Conservation (phyloP, 192 early-diverging fungal species). For the Linnemannia elongata region DNA sequence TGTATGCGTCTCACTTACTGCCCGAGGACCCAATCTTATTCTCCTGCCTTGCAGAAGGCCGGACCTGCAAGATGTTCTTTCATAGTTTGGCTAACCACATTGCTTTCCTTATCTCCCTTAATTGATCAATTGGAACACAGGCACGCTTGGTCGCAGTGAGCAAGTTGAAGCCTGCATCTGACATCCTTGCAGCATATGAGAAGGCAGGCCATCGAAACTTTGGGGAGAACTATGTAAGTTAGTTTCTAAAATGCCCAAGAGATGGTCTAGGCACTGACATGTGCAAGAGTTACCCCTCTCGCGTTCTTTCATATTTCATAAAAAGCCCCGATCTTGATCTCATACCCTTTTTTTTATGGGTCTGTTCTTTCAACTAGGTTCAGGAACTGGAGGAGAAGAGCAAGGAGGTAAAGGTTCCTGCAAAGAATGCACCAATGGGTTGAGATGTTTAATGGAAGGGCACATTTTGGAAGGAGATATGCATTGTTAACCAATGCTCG, state of each 20-base stretch:
- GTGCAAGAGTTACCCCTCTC: not conserved
- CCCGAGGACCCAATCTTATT: not conserved
- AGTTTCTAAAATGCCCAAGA: not conserved
- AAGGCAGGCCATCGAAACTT: constrained; percentile 90
- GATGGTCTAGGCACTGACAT: not conserved
- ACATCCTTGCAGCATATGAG: constrained; percentile 83
- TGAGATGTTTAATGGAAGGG: not conserved
- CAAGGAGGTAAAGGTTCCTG: constrained; percentile 62
- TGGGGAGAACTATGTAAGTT: constrained; percentile 94
- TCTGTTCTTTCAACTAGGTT: constrained; percentile 63
- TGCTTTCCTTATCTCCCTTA: not conserved
- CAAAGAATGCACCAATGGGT: not conserved
- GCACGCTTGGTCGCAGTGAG: constrained; percentile 92
- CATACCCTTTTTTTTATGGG: not conserved
- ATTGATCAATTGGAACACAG: constrained; percentile 19
- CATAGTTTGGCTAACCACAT: not conserved
- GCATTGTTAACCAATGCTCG: not conserved
- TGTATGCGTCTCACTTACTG: not conserved
- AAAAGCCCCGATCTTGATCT: not conserved
- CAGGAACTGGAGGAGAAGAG: constrained; percentile 96
- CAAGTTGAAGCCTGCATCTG: constrained; percentile 91
- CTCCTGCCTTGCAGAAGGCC: not conserved
- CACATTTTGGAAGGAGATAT: not conserved
- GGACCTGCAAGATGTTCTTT: not conserved
- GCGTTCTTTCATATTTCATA: not conserved